Evolutionary conservation across 1,139 yeast species (phyloP), one percentile per base, ranked within the genome.

Genomic region (Sugiyamaella pinicola): DNA sequence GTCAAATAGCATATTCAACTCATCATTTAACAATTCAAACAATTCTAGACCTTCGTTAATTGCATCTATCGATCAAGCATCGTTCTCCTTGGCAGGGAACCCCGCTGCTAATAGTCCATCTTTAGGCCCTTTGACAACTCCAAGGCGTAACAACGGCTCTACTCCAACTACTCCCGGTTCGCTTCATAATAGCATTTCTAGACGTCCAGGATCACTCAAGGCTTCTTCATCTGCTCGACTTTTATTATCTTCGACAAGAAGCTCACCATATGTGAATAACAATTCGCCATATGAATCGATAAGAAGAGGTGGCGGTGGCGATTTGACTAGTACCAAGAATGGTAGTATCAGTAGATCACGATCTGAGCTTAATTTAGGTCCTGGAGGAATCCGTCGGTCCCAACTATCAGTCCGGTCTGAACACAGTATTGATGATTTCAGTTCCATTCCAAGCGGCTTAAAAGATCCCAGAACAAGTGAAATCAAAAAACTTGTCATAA

Each of bases 61-160:
- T 6, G 79, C 80, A 38, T 73, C 81, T 21, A 74, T 76, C 55
- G 76, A 79, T 39, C 83, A 79, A 57, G 84, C 86, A 61, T 88
- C 91, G 45, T 85, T 81, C 63, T 84, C 85, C 10, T 71, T 83
- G 41, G 83, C 40, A 7, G 47, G 50, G 10, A 22, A 31, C 3
- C 40, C 53, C 31, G 21, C 49, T 12, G 12, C 43, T 17, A 21
- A 24, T 24, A 43, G 38, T 15, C 46, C 37, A 9, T 60, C 68
- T 9, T 18, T 56, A 21, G 60, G 60, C 10, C 59, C 60, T 9
- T 53, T 59, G 18, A 55, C 61, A 15, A 51, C 58, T n/a, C 54
- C 61, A 0, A 34, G 55, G 15, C 37, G 54, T 31, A 37, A 53
- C 9, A 28, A 44, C 26, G 31, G 22, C 3, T 40, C 55, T 1